Percentiles rank a stretch among this genome's conserved stretches.
These are phyloP conservation scores for Alternaria panax DNA, from an alignment of 2,329 filamentous ascomycete genomes.

Conservation along the genomic window DNA sequence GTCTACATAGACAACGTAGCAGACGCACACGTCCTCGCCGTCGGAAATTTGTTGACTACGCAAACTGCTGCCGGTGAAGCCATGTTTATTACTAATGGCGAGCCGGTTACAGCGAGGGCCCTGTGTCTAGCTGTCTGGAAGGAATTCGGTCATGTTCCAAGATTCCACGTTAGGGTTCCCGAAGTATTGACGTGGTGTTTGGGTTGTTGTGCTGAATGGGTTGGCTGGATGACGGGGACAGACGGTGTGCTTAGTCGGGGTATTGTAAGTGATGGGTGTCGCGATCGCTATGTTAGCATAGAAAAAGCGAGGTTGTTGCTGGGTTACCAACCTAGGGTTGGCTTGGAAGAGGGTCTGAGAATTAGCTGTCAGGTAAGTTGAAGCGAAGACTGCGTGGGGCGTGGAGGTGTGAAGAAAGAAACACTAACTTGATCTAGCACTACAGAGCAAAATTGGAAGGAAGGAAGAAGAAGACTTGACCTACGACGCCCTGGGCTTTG, in stretches of 20 bases:
- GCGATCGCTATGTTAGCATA: slow-evolving; percentile 61
- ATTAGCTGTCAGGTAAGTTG: slow-evolving; percentile 38
- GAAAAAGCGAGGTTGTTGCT: slow-evolving; percentile 60
- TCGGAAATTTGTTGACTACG: slow-evolving; percentile 72
- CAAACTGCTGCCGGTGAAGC: slow-evolving; percentile 72
- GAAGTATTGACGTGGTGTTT: slow-evolving; percentile 57
- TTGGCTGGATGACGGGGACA: slow-evolving; percentile 56
- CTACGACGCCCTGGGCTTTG: neutral
- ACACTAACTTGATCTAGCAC: slow-evolving; percentile 2
- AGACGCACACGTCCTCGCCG: slow-evolving; percentile 84
- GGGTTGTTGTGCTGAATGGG: slow-evolving; percentile 57
- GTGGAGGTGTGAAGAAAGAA: neutral
- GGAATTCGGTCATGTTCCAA: slow-evolving; percentile 62
- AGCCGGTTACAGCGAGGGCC: slow-evolving; percentile 91
- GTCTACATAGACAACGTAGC: slow-evolving; percentile 74
- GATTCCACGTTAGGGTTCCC: slow-evolving; percentile 59
- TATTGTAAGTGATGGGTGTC: slow-evolving; percentile 63
- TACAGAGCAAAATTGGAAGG: slow-evolving; percentile 5
- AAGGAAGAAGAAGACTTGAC: slow-evolving; percentile 3
- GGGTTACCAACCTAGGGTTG: slow-evolving; percentile 61
- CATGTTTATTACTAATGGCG: slow-evolving; percentile 90
- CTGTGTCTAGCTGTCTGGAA: slow-evolving; percentile 81
- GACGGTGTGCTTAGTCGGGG: slow-evolving; percentile 60
- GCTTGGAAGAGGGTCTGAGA: slow-evolving; percentile 59
- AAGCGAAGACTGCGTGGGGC: neutral